Conservation (phyloP, 768 basidiomycete species). For the Mycena alexandri region DNA sequence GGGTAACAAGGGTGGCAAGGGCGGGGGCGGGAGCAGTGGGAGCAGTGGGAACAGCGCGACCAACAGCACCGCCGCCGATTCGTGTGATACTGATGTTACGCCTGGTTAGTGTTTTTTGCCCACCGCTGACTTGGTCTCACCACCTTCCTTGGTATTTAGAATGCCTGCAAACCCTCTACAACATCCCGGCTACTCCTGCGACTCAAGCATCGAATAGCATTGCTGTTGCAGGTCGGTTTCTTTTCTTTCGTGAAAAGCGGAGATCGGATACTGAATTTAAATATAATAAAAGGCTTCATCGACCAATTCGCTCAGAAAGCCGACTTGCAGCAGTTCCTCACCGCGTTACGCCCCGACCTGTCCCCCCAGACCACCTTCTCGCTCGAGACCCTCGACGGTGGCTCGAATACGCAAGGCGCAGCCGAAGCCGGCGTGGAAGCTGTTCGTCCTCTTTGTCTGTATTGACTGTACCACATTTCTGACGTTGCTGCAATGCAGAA, state of each 20-base stretch:
- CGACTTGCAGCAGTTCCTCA: constrained; percentile 39
- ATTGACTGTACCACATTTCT: background rate
- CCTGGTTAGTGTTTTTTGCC: constrained; percentile 15
- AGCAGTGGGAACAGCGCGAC: too few relatives aligned
- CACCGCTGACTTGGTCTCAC: background rate
- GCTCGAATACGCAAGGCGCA: constrained; percentile 32
- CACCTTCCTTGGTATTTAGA: constrained; percentile 25
- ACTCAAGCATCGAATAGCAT: constrained; percentile 36
- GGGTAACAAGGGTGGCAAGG: too few relatives aligned
- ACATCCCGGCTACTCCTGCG: constrained; percentile 48
- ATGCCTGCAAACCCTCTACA: constrained; percentile 43
- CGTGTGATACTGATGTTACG: constrained; percentile 20
- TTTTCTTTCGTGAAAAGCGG: background rate
- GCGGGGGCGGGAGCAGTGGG: too few relatives aligned
- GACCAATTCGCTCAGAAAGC: constrained; percentile 36
- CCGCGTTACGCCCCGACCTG: constrained; percentile 38
- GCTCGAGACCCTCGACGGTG: constrained; percentile 34
- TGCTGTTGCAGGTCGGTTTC: constrained; percentile 29
- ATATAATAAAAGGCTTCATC: constrained; percentile 39
- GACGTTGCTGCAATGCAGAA: constrained; percentile 9
- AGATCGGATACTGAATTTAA: too few relatives aligned
- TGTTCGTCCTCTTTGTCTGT: constrained; percentile 26
- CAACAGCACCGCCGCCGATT: background rate
- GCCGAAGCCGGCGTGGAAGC: constrained; percentile 38
- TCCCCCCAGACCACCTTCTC: constrained; percentile 39